These are phyloP conservation scores for Talaromyces sp. DNA, from an alignment of 2,329 filamentous ascomycete species.

Conservation along the genomic window DNA sequence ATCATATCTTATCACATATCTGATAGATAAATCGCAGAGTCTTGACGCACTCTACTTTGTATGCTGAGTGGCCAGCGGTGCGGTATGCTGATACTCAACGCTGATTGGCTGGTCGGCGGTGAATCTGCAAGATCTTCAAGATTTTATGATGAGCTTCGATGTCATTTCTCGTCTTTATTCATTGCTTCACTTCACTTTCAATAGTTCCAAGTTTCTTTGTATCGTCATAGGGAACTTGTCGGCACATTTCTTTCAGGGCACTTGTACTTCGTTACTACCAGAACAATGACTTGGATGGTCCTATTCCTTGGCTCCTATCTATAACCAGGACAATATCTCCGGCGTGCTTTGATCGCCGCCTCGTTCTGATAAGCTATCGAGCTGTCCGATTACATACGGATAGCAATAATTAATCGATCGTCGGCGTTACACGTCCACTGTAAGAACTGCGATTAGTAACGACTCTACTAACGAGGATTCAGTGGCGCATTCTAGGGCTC, in stretches of 20 bases:
- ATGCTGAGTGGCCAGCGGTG: neutral
- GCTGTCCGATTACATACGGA: too few species aligned
- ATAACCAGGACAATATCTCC: neutral
- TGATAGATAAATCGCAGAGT: neutral
- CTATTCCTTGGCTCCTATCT: neutral
- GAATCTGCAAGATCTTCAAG: neutral
- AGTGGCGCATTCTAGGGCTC: constrained; percentile 9
- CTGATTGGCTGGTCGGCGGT: neutral
- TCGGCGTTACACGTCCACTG: neutral
- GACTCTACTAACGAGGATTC: neutral
- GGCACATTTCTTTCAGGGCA: too few species aligned
- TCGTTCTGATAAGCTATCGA: too few species aligned
- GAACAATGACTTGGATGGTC: too few species aligned
- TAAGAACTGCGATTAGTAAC: too few species aligned
- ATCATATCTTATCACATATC: neutral
- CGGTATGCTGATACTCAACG: neutral
- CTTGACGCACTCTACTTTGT: neutral
- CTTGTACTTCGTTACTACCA: too few species aligned
- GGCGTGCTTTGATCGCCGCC: neutral
- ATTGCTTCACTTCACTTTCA: too few species aligned
- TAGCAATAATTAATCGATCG: too few species aligned
- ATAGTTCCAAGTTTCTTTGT: too few species aligned
- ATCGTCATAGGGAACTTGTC: too few species aligned
- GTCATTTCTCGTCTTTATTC: neutral
- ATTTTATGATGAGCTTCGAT: neutral